phyloP scores from a whole-genome alignment of 345 rosid species.

The Reutealis trisperma region DNA sequence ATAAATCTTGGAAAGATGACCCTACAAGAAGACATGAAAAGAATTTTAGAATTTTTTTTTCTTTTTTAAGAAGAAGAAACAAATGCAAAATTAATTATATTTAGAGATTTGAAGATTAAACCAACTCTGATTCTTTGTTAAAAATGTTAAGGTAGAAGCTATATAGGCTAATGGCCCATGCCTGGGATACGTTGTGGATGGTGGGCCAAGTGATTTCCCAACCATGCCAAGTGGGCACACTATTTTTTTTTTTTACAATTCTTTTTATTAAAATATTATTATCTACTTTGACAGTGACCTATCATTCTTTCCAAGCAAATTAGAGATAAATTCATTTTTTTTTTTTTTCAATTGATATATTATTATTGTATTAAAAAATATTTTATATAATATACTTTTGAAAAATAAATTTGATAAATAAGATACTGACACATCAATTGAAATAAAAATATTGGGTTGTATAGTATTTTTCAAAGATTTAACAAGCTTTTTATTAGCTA shows the following conservation, averaged over 20 bases:
- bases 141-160: not conserved
- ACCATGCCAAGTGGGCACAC: conserved; percentile 35
- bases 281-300: conserved; percentile 18
- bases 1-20: conserved; percentile 16
- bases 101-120: conserved; percentile 17
- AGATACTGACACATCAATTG: no score
- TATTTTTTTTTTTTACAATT: not conserved
- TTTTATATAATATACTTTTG: no score
- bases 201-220: conserved; percentile 46
- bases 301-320: conserved; percentile 17
- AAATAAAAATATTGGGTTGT: no score
- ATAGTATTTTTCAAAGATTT: no score
- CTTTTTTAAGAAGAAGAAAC: conserved; percentile 17
- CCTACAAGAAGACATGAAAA: conserved; percentile 22
- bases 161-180: conserved; percentile 3
- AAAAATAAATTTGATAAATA: no score
- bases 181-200: conserved; percentile 12
- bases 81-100: not conserved
- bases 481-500: no score
- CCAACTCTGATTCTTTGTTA: conserved; percentile 25
- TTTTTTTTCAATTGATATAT: no score
- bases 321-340: no score
- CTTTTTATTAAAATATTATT: not conserved
- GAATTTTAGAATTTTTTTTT: conserved; percentile 18
- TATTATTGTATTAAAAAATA: no score